A percentile compares a stretch with the other conserved stretches of the same genome.
phyloP scores from a whole-genome alignment of 169 alveolate species.

The Plasmodium blacklocki region DNA sequence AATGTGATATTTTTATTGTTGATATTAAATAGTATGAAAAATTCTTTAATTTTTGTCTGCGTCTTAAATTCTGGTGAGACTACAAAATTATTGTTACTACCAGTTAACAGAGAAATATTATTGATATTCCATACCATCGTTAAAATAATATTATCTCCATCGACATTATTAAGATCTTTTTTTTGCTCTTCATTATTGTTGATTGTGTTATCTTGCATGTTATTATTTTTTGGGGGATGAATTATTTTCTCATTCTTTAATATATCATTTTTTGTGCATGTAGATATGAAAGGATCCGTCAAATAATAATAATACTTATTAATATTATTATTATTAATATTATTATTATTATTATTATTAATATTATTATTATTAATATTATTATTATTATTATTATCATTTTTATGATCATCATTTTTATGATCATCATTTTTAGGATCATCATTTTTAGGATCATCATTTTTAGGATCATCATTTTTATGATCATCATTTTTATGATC shows the following conservation, averaged over 20 bases:
- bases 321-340: neutral
- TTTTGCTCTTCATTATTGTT: neutral
- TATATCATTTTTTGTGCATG: neutral
- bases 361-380: too few relatives aligned
- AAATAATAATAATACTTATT: neutral
- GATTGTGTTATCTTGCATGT: neutral
- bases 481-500: neutral
- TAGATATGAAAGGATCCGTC: too few relatives aligned
- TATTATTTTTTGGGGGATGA: neutral
- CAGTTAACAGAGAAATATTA: conserved; percentile 29
- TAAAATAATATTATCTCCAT: conserved; percentile 25
- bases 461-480: neutral
- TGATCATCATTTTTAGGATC: neutral
- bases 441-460: too few relatives aligned
- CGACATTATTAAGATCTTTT: neutral
- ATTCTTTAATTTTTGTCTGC: conserved; percentile 28
- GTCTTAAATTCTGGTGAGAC: conserved; percentile 73
- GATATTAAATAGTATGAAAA: conserved; percentile 45
- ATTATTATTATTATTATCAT: too few relatives aligned
- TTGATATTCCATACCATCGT: conserved; percentile 64
- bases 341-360: neutral
- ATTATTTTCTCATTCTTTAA: neutral
- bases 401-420: neutral
- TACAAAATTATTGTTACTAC: conserved; percentile 45
- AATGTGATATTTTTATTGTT: conserved; percentile 6